Evolutionary conservation across 257 asterid species (phyloP), one percentile per base, ranked within the genome.

Genomic region (Scutellaria minor): DNA sequence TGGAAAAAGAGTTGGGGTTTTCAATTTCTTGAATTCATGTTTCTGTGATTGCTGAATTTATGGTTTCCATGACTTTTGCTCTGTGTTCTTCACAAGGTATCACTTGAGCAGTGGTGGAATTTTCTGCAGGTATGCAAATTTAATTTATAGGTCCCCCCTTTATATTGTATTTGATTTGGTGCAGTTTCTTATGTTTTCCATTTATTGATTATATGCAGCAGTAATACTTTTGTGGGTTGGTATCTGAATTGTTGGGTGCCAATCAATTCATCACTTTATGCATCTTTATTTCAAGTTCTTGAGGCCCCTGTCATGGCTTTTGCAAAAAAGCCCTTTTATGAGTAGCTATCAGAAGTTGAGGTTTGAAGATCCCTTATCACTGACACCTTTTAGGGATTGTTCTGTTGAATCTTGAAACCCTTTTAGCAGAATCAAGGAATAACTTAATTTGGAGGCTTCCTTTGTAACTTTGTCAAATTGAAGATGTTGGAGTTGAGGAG

Each of bases 1-100:
- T 75, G 83, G 77, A 48, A 48, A 73, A 71, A 47, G 59, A 53
- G 68, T 71, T 57, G 72, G 58, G 63, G 47, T 45, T n/a, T 56
- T 79, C n/a, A 62, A 9, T 62, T 75, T 41, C 47, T 51, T 4
- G 55, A 6, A 42, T 74, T 66, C 18, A 45, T 45, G 72, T 18
- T 59, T 7, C 53, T 70, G 7, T 31, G 62, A 44, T 7, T 20
- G 3, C 27, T 58, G 53, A 54, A 70, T 78, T 73, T 60, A 55
- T 78, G 87, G 75, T 65, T 77, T 56, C 61, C 62, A 64, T 75
- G 84, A 78, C 68, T 55, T 79, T 80, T 71, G 70, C 78, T 79
- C 44, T 79, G n/a, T 81, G 80, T 68, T 85, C 84, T 68, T 85
- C 83, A 71, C 80, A 81, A 83, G 86, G 85, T 69, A 74, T 85